Evolutionary conservation across 2,329 filamentous ascomycete genomes (phyloP).

Genomic region (Dactylellina sp.): DNA sequence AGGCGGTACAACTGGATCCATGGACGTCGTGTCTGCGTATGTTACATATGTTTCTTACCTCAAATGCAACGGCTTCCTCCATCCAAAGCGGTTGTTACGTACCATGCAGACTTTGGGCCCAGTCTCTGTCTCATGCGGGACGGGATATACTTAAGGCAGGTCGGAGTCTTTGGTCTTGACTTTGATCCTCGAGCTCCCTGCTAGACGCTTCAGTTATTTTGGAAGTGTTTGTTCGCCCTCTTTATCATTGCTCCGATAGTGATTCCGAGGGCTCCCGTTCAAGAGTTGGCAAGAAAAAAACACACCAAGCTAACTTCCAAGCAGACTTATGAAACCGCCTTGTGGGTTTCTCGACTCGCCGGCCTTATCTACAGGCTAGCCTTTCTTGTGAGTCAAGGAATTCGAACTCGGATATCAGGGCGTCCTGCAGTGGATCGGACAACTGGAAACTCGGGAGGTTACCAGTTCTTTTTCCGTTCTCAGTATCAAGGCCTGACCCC

Average conservation of each 20-base stretch:
- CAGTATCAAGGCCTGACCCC: background rate
- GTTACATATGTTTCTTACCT: background rate
- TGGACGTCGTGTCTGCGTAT: background rate
- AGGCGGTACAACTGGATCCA: background rate
- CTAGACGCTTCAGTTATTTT: background rate
- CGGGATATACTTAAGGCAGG: conserved; percentile 35
- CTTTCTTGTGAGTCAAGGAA: conserved; percentile 1
- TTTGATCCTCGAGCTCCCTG: conserved; percentile 3
- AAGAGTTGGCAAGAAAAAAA: background rate
- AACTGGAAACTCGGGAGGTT: no score
- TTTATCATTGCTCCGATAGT: conserved; percentile 41
- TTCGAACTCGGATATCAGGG: conserved; percentile 13
- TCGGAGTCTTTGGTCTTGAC: conserved; percentile 14
- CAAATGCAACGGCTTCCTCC: background rate
- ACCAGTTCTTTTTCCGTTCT: background rate
- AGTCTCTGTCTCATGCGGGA: conserved; percentile 34
- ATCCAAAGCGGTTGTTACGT: background rate
- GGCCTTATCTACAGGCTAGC: conserved; percentile 31
- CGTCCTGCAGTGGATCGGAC: background rate
- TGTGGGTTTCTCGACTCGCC: conserved; percentile 18
- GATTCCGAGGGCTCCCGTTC: conserved; percentile 51
- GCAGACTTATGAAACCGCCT: conserved; percentile 16
- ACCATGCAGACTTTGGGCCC: background rate
- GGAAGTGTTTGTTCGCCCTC: conserved; percentile 6
- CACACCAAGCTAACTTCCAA: no score